Conservation (phyloP, 345 rosid genomes). For the Camelina neglecta region DNA sequence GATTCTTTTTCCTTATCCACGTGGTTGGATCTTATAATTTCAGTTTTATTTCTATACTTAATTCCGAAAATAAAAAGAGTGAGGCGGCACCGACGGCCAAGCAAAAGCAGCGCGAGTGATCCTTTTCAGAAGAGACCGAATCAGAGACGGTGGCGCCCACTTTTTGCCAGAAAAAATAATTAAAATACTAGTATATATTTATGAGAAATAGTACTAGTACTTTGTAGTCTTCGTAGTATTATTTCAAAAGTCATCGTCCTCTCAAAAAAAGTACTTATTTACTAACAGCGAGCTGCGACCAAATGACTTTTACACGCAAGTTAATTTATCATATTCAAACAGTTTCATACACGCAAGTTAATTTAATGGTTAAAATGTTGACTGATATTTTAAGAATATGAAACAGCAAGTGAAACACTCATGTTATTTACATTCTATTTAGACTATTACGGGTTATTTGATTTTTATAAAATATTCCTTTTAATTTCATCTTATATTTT, state of each 20-base stretch:
- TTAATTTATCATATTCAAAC: neutral
- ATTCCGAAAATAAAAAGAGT: neutral
- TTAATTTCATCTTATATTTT: no score
- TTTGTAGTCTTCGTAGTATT: neutral
- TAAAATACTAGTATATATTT: neutral
- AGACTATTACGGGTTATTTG: no score
- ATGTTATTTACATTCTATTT: no score
- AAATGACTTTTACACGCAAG: neutral
- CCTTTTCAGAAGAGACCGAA: slow-evolving; percentile 42
- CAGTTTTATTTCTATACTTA: neutral
- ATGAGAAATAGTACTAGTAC: neutral
- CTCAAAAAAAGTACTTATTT: neutral
- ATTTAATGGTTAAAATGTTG: no score
- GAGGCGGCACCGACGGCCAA: slow-evolving; percentile 68
- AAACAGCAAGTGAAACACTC: no score
- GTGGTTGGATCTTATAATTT: slow-evolving; percentile 18
- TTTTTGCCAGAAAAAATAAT: no score
- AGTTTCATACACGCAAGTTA: neutral
- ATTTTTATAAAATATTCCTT: no score
- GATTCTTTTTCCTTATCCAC: slow-evolving; percentile 24
- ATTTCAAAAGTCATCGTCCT: slow-evolving; percentile 20
- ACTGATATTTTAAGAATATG: no score
- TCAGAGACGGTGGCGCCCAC: slow-evolving; percentile 45
- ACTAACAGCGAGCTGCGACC: neutral
- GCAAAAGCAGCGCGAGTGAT: slow-evolving; percentile 23